Conservation (phyloP, 257 asterid genomes). For the Avicennia marina region DNA sequence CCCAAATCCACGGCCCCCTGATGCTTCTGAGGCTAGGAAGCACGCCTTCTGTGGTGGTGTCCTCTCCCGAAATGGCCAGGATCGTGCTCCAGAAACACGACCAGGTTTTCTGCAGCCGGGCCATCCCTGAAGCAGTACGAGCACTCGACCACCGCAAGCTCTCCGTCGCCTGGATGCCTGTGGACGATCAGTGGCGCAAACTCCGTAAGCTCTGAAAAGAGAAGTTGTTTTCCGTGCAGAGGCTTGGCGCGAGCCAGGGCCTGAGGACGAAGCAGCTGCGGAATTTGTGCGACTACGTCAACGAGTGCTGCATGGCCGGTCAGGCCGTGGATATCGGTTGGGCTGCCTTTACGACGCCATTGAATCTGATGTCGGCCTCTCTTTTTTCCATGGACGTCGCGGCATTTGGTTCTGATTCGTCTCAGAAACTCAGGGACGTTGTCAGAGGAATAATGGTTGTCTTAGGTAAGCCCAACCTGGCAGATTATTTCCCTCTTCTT, state of each 20-base stretch:
- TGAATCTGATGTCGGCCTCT: conserved; percentile 19
- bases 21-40: conserved; percentile 21
- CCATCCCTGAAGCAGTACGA: not conserved
- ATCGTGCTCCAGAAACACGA: conserved; percentile 14
- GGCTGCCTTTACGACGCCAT: conserved; percentile 20
- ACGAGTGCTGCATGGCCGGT: not conserved
- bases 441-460: not conserved
- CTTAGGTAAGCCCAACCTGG: not conserved
- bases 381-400: conserved; percentile 25
- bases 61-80: conserved; percentile 13
- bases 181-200: no score
- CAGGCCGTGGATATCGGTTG: conserved; percentile 13
- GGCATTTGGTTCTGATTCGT: not conserved
- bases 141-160: not conserved
- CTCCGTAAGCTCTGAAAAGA: no score
- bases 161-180: not conserved
- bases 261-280: no score
- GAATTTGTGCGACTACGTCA: no score
- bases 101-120: not conserved
- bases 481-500: not conserved
- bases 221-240: no score
- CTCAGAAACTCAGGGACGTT: conserved; percentile 23
- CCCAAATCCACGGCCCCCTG: conserved; percentile 18
- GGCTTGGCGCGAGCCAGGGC: no score
- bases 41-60: conserved; percentile 11